Evolutionary conservation across 2,329 filamentous ascomycete species (phyloP).

Genomic region (Phoma sp.): DNA sequence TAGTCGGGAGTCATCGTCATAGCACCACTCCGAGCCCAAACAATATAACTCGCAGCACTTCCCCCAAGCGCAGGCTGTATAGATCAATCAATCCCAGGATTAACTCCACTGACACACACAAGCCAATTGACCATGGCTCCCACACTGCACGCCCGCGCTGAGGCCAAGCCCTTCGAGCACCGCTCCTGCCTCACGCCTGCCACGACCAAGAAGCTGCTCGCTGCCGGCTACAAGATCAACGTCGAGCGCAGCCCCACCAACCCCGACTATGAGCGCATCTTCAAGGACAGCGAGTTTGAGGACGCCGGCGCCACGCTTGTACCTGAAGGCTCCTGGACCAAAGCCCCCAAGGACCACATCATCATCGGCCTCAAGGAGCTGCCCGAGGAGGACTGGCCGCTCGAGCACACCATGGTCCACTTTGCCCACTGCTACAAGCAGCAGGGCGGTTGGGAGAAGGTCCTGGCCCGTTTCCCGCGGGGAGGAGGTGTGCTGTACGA

Average conservation of each 20-base stretch:
- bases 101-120: too few species aligned
- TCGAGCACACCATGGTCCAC: constrained; percentile 51
- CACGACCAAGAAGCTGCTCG: constrained; percentile 51
- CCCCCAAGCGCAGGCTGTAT: too few species aligned
- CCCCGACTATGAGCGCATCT: constrained; percentile 50
- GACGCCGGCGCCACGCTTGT: constrained; percentile 49
- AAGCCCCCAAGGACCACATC: constrained; percentile 48
- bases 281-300: constrained; percentile 51
- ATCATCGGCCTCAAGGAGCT: constrained; percentile 54
- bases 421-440: constrained; percentile 55
- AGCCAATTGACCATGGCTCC: constrained; percentile 41
- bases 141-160: constrained; percentile 52
- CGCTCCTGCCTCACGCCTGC: constrained; percentile 51
- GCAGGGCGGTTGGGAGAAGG: constrained; percentile 70
- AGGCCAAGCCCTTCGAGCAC: constrained; percentile 52
- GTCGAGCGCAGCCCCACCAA: constrained; percentile 51
- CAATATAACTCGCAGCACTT: too few species aligned
- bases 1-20: constrained; percentile 34
- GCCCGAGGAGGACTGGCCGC: constrained; percentile 48
- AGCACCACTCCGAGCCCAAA: too few species aligned
- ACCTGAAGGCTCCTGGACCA: constrained; percentile 48
- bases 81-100: too few species aligned
- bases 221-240: constrained; percentile 50
- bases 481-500: constrained; percentile 82
- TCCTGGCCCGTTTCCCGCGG: constrained; percentile 78